Conservation (phyloP, 106 monocot species). For the Dendrobium nobile region DNA sequence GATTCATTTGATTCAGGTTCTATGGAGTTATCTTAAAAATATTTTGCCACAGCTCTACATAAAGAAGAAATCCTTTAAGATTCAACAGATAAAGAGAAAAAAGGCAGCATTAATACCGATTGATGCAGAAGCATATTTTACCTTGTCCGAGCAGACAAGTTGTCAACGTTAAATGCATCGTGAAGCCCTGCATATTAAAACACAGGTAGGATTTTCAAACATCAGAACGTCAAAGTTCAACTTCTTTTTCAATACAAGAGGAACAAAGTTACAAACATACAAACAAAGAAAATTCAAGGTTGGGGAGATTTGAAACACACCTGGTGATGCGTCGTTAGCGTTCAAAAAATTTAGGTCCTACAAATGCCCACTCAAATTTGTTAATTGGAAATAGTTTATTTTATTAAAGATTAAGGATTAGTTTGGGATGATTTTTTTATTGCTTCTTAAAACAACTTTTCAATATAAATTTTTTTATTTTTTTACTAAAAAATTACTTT, state of each 20-base stretch:
- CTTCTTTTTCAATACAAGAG: background rate
- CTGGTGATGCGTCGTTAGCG: background rate
- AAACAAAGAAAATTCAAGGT: background rate
- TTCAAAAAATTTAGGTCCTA: slow-evolving; percentile 7
- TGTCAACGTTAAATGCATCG: background rate
- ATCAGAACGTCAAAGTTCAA: background rate
- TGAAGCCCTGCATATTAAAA: background rate
- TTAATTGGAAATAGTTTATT: background rate
- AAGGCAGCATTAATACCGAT: background rate
- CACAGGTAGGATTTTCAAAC: background rate
- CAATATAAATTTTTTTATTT: no score
- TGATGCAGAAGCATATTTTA: background rate
- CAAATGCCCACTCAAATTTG: background rate
- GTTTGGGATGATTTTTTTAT: no score
- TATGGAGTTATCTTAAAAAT: background rate
- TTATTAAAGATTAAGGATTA: background rate
- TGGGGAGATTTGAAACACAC: background rate
- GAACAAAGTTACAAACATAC: background rate
- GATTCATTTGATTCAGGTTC: background rate
- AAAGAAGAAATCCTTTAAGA: background rate
- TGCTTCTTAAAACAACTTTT: no score
- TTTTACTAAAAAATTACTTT: no score
- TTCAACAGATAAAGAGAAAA: background rate
- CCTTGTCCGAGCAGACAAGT: slow-evolving; percentile 3
- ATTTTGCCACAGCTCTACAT: slow-evolving; percentile 9